A percentile compares a stretch with the other conserved stretches of the same genome.
Evolutionary conservation across 768 basidiomycete genomes (phyloP).

Genomic region (Podaxis mareebaensis): DNA sequence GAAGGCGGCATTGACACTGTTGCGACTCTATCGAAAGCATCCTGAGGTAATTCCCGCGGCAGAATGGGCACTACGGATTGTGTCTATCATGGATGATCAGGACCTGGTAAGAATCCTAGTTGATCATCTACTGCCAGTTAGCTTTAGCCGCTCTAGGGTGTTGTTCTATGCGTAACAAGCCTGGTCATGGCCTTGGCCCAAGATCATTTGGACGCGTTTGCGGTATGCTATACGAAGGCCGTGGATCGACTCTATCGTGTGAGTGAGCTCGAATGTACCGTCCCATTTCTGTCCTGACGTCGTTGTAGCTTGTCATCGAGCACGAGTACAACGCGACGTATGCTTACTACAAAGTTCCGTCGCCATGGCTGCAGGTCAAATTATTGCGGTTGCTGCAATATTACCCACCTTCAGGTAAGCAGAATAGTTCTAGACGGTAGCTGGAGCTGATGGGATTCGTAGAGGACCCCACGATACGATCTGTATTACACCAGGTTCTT

Average conservation of each 20-base stretch:
- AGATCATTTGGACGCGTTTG: slow-evolving; percentile 87
- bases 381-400: slow-evolving; percentile 91
- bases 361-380: slow-evolving; percentile 97
- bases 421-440: slow-evolving; percentile 3
- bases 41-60: slow-evolving; percentile 90
- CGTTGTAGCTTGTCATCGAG: slow-evolving; percentile 79
- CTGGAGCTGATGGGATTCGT: slow-evolving; percentile 12
- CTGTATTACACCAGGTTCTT: slow-evolving; percentile 78
- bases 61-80: slow-evolving; percentile 95
- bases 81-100: slow-evolving; percentile 93
- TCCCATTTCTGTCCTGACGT: slow-evolving; percentile 9
- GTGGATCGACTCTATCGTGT: slow-evolving; percentile 87
- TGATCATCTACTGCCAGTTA: slow-evolving; percentile 17
- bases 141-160: slow-evolving; percentile 57
- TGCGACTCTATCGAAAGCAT: slow-evolving; percentile 94
- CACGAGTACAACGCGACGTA: slow-evolving; percentile 88
- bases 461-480: slow-evolving; percentile 85
- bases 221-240: slow-evolving; percentile 92
- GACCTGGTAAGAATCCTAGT: slow-evolving; percentile 60
- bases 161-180: slow-evolving; percentile 92
- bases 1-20: slow-evolving; percentile 92
- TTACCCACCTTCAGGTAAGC: slow-evolving; percentile 91
- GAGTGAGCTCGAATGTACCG: slow-evolving; percentile 23
- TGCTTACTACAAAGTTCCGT: slow-evolving; percentile 96
- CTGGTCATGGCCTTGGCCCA: slow-evolving; percentile 93